Base-by-base conservation (phyloP, 768 basidiomycete species). In the Amanita phalloides region DNA sequence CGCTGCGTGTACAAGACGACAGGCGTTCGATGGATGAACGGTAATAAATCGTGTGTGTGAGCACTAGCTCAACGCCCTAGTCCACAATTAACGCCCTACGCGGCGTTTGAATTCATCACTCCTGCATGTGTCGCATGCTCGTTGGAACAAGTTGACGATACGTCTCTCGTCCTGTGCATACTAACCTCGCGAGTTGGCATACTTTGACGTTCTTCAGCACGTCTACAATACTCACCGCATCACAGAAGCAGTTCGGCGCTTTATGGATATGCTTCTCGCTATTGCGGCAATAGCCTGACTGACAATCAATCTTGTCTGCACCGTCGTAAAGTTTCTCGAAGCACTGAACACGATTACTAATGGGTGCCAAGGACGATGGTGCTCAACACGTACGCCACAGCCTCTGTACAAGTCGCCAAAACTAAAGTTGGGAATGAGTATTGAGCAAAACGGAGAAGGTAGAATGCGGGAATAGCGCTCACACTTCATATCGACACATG, bases 401-500 rank as follows among this genome's bases (percentile, higher is more conserved):
- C 61, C 62, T 61, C 71, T 66, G 57, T 73, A 72, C 57, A 63
- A 71, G 61, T 74, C 71, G 20, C 73, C 73, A 51, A 57, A 67
- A 49, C 73, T 74, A 58, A 23, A 55, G 48, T 3, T 45, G 57
- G 17, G 42, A 48, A 48, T 48, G 32, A 51, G 32, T 17, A 37
- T 36, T 7, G 6, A 14, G 21, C 21, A 20, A n/a, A 3, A 9
- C 3, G 8, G 17, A 17, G 17, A 17, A 0, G 3, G 3, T 17
- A 13, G 14, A 52, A 26, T 30, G 43, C 51, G 43, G 50, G 30
- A 48, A 48, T 53, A 59, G 45, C 6, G 59, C 60, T 58, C 57
- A 81, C 80, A 77, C 74, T 73, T 82, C 81, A 59, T 75, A 72
- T 61, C 66, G 68, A 55, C 81, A 82, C 81, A 82, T 82, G 30